Percentiles rank a stretch among this genome's conserved stretches.
Conservation (phyloP, 495 filamentous ascomycete species). For the Aspergillus hancockii region DNA sequence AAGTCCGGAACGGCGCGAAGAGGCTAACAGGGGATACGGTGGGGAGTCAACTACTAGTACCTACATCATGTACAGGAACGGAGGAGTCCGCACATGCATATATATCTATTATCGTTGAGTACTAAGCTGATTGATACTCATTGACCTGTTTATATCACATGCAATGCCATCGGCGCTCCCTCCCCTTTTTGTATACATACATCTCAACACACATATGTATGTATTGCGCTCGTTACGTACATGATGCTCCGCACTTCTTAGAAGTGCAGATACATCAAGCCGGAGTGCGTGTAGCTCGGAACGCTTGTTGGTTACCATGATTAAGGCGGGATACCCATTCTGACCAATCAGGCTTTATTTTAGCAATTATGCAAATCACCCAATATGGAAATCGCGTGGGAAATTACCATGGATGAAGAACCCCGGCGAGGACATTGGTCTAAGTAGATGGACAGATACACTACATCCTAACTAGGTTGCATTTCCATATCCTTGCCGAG, state of each 20-base stretch:
- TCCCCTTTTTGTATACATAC: neutral
- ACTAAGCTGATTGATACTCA: neutral
- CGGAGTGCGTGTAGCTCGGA: neutral
- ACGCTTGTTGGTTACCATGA: neutral
- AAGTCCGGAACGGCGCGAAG: slow-evolving; percentile 3
- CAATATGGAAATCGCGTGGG: neutral
- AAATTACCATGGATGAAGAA: neutral
- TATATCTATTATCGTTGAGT: neutral
- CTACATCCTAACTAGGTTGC: neutral
- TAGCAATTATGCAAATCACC: slow-evolving; percentile 1
- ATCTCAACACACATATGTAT: neutral
- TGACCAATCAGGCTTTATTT: neutral
- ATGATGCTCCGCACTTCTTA: neutral
- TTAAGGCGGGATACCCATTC: neutral
- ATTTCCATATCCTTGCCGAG: neutral
- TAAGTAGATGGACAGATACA: too few species aligned
- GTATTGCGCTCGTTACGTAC: neutral
- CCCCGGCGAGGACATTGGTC: too few species aligned
- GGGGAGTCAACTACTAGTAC: too few species aligned
- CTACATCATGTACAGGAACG: neutral
- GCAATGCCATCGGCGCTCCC: neutral
- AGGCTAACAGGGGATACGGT: neutral
- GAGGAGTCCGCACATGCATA: slow-evolving; percentile 1
- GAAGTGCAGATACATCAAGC: neutral
- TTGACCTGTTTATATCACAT: neutral